Conservation (phyloP, 345 rosid species). For the Arabidopsis arenosa region DNA sequence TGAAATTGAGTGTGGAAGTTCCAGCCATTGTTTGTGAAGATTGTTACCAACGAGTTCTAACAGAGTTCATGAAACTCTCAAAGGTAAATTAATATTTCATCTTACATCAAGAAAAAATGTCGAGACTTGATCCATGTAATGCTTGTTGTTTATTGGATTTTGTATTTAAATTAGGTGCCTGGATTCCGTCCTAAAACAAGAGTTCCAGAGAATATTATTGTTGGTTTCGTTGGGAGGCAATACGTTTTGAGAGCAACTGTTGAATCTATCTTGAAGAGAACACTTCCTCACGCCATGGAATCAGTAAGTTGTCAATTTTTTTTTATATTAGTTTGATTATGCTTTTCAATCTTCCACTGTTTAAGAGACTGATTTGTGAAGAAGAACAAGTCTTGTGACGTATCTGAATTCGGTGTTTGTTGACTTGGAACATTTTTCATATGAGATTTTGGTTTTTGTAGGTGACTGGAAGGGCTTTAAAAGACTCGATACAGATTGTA, state of each 20-base stretch:
- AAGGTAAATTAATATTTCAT: conserved; percentile 53
- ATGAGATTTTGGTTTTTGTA: conserved; percentile 31
- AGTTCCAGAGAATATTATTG: conserved; percentile 78
- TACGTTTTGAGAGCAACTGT: conserved; percentile 75
- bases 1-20: conserved; percentile 76
- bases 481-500: conserved; percentile 78
- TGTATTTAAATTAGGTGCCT: conserved; percentile 55
- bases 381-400: not conserved
- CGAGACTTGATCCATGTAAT: conserved; percentile 9
- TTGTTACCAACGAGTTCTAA: conserved; percentile 73
- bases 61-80: conserved; percentile 70
- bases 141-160: not conserved
- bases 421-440: conserved; percentile 1
- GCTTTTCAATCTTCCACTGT: not conserved
- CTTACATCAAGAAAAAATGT: not conserved
- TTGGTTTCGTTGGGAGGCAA: conserved; percentile 71
- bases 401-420: not conserved
- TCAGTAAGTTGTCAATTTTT: conserved; percentile 49
- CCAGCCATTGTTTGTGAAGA: conserved; percentile 75
- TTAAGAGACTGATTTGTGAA: not conserved
- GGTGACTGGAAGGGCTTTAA: conserved; percentile 88
- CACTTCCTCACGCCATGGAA: conserved; percentile 95
- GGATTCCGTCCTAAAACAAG: conserved; percentile 86
- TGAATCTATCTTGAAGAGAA: conserved; percentile 89
- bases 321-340: not conserved